Evolutionary conservation across 2,329 filamentous ascomycete species (phyloP).

Genomic region (Cytospora chrysosperma): DNA sequence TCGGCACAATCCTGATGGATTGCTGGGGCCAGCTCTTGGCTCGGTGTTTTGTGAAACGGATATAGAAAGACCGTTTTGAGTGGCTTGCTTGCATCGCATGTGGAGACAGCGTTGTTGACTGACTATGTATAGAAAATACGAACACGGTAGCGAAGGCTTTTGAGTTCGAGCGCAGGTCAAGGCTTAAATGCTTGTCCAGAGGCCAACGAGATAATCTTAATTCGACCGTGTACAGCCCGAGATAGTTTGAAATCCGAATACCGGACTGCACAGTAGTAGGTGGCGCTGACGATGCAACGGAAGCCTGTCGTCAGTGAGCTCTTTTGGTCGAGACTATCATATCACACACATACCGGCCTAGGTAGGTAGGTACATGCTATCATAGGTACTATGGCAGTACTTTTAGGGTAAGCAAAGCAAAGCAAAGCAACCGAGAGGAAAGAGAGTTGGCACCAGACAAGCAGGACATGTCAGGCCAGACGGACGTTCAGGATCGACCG

Average conservation of each 20-base stretch:
- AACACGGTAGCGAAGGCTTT: not conserved
- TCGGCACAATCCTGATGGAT: not conserved
- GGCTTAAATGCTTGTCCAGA: not conserved
- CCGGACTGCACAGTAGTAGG: too few species aligned
- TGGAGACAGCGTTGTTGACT: not conserved
- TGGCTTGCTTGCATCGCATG: not conserved
- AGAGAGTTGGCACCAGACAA: not conserved
- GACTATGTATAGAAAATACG: not conserved
- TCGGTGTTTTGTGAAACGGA: not conserved
- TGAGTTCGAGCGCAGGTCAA: not conserved
- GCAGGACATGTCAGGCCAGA: not conserved
- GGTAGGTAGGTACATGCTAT: too few species aligned
- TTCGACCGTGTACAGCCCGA: not conserved
- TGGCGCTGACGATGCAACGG: not conserved
- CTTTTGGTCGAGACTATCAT: not conserved
- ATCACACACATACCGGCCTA: too few species aligned
- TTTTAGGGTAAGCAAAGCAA: not conserved
- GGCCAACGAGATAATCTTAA: not conserved
- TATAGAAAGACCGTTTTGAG: not conserved
- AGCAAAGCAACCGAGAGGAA: not conserved
- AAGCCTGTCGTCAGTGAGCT: not conserved
- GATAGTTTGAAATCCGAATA: not conserved
- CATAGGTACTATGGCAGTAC: too few species aligned
- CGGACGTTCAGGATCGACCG: slow-evolving; percentile 9
- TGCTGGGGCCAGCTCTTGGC: not conserved